Evolutionary conservation across 1,284 basidiomycete genomes (phyloP).

Genomic region (Cutaneotrichosporon daszewskae): DNA sequence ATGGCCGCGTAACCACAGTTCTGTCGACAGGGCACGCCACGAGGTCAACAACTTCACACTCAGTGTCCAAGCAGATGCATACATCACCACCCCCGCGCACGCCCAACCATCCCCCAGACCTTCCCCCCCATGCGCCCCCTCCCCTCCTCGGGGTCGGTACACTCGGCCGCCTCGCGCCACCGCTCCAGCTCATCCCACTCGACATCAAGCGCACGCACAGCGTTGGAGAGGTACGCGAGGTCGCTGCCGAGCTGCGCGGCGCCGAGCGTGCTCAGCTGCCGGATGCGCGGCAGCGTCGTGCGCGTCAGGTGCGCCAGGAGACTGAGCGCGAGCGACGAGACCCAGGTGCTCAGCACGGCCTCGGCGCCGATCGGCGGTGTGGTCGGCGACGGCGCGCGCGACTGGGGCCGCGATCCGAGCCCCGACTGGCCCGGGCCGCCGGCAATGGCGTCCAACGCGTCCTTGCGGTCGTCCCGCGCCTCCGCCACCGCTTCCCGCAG

Average conservation of each 20-base stretch:
- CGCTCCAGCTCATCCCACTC: slow-evolving; percentile 66
- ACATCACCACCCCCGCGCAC: slow-evolving; percentile 6
- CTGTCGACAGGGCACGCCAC: too few relatives aligned
- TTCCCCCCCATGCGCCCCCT: slow-evolving; percentile 11
- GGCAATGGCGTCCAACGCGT: slow-evolving; percentile 10
- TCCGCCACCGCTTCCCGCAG: slow-evolving; percentile 42
- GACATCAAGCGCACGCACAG: slow-evolving; percentile 83
- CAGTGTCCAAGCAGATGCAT: too few relatives aligned
- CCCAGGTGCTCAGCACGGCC: slow-evolving; percentile 78
- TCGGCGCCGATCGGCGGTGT: slow-evolving; percentile 51
- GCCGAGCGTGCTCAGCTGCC: slow-evolving; percentile 59
- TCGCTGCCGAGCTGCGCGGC: slow-evolving; percentile 81
- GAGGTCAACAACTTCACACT: too few relatives aligned
- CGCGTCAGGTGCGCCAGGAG: slow-evolving; percentile 67
- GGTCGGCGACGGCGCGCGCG: slow-evolving; percentile 12
- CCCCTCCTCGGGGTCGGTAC: slow-evolving; percentile 54
- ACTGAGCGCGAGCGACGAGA: slow-evolving; percentile 76
- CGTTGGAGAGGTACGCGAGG: slow-evolving; percentile 80
- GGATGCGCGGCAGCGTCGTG: slow-evolving; percentile 59
- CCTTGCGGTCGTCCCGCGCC: slow-evolving; percentile 3
- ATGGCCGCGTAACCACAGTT: too few relatives aligned
- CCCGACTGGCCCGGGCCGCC: not conserved
- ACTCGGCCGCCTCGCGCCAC: slow-evolving; percentile 63
- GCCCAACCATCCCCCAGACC: slow-evolving; percentile 10
- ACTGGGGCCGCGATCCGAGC: slow-evolving; percentile 6